phyloP scores from a whole-genome alignment of 1,139 yeast species.

The Saccharomyces hybrid region DNA sequence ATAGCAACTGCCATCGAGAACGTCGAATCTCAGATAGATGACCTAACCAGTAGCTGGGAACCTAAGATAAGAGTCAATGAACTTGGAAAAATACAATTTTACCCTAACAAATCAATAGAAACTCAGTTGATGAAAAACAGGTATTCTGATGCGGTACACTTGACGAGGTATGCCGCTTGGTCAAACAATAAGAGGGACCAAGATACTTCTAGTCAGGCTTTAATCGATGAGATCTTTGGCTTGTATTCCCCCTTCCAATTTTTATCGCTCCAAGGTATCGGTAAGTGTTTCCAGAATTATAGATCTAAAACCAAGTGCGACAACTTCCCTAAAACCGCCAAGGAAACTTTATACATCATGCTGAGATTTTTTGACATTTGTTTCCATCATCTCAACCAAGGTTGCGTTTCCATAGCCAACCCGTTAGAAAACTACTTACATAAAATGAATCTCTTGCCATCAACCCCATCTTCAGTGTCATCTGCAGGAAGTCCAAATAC shows the following conservation, averaged over 20 bases:
- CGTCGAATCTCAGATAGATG: slow-evolving; percentile 15
- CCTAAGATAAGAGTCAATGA: slow-evolving; percentile 15
- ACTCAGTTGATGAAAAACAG: slow-evolving; percentile 24
- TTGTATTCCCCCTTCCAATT: slow-evolving; percentile 25
- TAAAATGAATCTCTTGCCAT: slow-evolving; percentile 11
- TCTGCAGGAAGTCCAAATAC: slow-evolving; percentile 11
- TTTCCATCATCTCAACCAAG: slow-evolving; percentile 19
- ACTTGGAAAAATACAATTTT: slow-evolving; percentile 4
- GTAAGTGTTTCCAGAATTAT: slow-evolving; percentile 12
- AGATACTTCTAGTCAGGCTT: slow-evolving; percentile 15
- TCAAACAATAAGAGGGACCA: slow-evolving; percentile 11
- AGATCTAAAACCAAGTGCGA: slow-evolving; percentile 11
- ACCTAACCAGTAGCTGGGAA: slow-evolving; percentile 15
- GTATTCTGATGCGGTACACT: slow-evolving; percentile 18
- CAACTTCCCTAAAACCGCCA: slow-evolving; percentile 8
- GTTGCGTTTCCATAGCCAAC: slow-evolving; percentile 20
- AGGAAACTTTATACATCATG: slow-evolving; percentile 27
- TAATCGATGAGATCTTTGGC: slow-evolving; percentile 28
- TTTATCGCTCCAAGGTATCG: slow-evolving; percentile 27
- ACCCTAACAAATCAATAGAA: slow-evolving; percentile 20
- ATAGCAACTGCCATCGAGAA: slow-evolving; percentile 12
- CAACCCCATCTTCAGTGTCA: slow-evolving; percentile 9
- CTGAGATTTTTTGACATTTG: slow-evolving; percentile 29
- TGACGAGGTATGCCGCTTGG: slow-evolving; percentile 22
- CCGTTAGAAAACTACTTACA: slow-evolving; percentile 22